A percentile compares a stretch with the other conserved stretches of the same genome.
These are phyloP conservation scores for Penicillium fimorum DNA, from an alignment of 495 filamentous ascomycete genomes.

Conservation along the genomic window DNA sequence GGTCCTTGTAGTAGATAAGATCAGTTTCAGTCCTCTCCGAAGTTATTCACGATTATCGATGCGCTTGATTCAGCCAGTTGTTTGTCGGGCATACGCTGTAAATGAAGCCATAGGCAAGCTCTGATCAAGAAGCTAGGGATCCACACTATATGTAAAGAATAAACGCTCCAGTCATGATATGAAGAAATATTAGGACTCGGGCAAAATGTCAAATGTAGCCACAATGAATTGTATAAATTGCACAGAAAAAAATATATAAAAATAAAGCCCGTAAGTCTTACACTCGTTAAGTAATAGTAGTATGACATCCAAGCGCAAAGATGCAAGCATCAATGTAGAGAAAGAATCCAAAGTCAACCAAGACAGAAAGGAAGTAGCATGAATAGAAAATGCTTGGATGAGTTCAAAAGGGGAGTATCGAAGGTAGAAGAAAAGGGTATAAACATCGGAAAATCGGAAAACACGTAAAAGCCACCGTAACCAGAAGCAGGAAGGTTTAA, in stretches of 20 bases:
- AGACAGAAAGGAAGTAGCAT: slow-evolving; percentile 12
- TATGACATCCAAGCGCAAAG: slow-evolving; percentile 11
- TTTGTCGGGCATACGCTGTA: background rate
- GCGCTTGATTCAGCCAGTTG: background rate
- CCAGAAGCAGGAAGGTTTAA: slow-evolving; percentile 10
- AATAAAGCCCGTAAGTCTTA: slow-evolving; percentile 13
- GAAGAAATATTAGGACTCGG: background rate
- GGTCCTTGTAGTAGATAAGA: slow-evolving; percentile 15
- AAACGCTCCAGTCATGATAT: background rate
- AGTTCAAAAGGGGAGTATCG: slow-evolving; percentile 12
- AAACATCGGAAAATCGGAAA: slow-evolving; percentile 28
- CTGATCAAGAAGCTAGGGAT: background rate
- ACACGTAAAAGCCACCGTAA: slow-evolving; percentile 25
- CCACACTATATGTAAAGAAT: background rate
- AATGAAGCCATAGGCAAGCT: background rate
- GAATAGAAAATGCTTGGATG: slow-evolving; percentile 17
- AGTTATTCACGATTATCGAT: slow-evolving; percentile 1
- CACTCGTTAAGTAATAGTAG: slow-evolving; percentile 11
- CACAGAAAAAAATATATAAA: background rate
- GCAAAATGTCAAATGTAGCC: background rate
- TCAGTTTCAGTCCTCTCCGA: slow-evolving; percentile 11
- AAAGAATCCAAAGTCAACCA: slow-evolving; percentile 15
- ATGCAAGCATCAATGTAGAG: slow-evolving; percentile 14
- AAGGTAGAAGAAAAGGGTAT: slow-evolving; percentile 30
- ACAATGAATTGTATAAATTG: background rate